Base-by-base conservation (phyloP, 352 stramenopile species). In the Phytophthora tentaculata region DNA sequence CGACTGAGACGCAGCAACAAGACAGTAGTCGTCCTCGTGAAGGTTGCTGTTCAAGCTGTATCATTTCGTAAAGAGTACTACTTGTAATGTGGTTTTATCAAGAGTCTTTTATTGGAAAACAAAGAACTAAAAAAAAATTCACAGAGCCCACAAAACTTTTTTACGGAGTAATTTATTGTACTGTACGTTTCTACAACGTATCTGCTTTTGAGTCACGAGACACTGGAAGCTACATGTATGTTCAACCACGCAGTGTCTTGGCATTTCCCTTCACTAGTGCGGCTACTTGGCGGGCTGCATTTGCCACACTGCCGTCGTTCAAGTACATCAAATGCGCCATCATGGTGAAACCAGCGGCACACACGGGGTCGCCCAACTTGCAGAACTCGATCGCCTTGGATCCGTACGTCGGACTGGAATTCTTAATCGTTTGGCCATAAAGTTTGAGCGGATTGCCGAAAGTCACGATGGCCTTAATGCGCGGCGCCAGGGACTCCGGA, bases 21-120 rank as follows among this genome's bases (percentile, higher is more conserved):
- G 49, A 64, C 49, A 61, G 13, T 17, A 65, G 32, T 61, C 61
- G 63, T 22, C 35, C 62, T 17, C 50, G 60, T 24, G 29, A 67
- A 58, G 71, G 71, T 22, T 88, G 80, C 69, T 86, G 80, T 26
- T 54, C 76, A 16, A 79, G 68, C 56, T 88, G 80, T 52, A 63
- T 66, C 14, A 66, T 85, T 49, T 82, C 69, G 26, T 88, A 70
- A 78, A 4, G 28, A 9, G 28, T 32, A 32, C 8, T 32, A 5
- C 5, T 9, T 8, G n/a, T n/a, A n/a, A n/a, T n/a, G n/a, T n/a
- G n/a, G n/a, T n/a, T n/a, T n/a, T n/a, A n/a, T n/a, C n/a, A n/a
- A n/a, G n/a, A n/a, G n/a, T n/a, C n/a, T n/a, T n/a, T n/a, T n/a
- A n/a, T n/a, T n/a, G n/a, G n/a, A n/a, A n/a, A n/a, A n/a, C n/a